Evolutionary conservation across 495 filamentous ascomycete species (phyloP).

Genomic region (Xylaria telfairii): DNA sequence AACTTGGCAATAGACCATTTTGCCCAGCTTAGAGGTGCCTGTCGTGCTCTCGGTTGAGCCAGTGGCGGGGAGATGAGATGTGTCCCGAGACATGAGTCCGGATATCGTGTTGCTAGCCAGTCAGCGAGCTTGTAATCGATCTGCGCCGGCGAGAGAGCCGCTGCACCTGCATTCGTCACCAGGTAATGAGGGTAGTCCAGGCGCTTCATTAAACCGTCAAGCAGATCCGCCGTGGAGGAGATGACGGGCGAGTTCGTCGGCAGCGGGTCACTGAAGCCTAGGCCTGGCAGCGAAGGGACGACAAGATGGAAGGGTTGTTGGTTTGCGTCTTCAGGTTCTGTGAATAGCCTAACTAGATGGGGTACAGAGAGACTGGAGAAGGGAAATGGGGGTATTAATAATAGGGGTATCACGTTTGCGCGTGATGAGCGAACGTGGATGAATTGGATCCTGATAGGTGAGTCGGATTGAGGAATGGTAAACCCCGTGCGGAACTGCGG

Average conservation of each 20-base stretch:
- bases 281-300: conserved; percentile 73
- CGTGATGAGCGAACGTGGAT: conserved; percentile 61
- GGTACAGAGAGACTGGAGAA: conserved; percentile 71
- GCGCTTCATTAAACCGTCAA: conserved; percentile 69
- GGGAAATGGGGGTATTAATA: conserved; percentile 72
- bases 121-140: conserved; percentile 64
- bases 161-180: conserved; percentile 48
- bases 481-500: conserved; percentile 67
- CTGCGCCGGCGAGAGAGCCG: conserved; percentile 42
- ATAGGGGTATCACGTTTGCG: conserved; percentile 60
- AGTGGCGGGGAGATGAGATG: conserved; percentile 64
- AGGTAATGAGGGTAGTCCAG: conserved; percentile 72
- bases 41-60: conserved; percentile 38
- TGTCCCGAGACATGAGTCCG: conserved; percentile 61
- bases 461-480: conserved; percentile 37
- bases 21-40: conserved; percentile 46
- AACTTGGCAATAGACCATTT: conserved; percentile 52
- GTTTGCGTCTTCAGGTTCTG: conserved; percentile 46
- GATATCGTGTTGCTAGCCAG: conserved; percentile 58
- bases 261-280: conserved; percentile 70
- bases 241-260: conserved; percentile 64
- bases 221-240: conserved; percentile 60
- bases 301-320: conserved; percentile 70
- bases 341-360: conserved; percentile 66
- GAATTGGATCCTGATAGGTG: conserved; percentile 56